These are phyloP conservation scores for Pilobolus umbonatus DNA, from an alignment of 192 early-diverging fungal genomes.

Conservation along the genomic window DNA sequence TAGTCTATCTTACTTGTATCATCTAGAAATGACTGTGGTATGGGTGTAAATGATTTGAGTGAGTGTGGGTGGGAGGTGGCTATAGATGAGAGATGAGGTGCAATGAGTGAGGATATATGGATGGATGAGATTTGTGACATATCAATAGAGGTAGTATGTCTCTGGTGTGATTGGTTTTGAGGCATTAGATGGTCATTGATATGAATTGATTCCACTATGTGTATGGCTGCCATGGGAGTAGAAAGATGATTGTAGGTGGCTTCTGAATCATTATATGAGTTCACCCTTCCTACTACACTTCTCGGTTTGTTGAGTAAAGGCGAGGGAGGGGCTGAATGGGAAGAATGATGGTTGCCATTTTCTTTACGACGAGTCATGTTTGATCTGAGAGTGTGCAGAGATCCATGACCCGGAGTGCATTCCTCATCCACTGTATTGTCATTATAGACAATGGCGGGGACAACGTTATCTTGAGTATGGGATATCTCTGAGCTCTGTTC, in stretches of 20 bases:
- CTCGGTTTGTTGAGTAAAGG: neutral
- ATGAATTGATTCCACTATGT: too few species aligned
- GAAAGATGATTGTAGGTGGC: too few species aligned
- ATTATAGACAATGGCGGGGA: slow-evolving; percentile 1
- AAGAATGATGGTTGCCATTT: neutral
- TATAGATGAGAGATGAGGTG: neutral
- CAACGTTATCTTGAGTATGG: neutral
- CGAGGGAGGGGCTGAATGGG: neutral
- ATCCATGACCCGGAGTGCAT: neutral
- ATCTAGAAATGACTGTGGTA: neutral
- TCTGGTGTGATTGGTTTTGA: neutral
- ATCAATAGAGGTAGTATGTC: neutral
- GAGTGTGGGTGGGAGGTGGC: neutral
- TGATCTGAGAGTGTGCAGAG: neutral
- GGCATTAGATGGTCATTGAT: too few species aligned
- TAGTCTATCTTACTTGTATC: slow-evolving; percentile 2
- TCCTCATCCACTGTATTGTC: neutral
- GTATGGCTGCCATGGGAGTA: too few species aligned
- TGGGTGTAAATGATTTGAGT: neutral
- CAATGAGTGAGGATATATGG: neutral
- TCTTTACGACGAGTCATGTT: neutral
- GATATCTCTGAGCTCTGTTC: neutral
- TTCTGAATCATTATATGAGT: too few species aligned
- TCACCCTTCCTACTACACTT: too few species aligned
- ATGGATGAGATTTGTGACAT: neutral